A percentile compares a stretch with the other conserved stretches of the same genome.
Conservation (phyloP, 169 alveolate species). For the Plasmodium gonderi region DNA sequence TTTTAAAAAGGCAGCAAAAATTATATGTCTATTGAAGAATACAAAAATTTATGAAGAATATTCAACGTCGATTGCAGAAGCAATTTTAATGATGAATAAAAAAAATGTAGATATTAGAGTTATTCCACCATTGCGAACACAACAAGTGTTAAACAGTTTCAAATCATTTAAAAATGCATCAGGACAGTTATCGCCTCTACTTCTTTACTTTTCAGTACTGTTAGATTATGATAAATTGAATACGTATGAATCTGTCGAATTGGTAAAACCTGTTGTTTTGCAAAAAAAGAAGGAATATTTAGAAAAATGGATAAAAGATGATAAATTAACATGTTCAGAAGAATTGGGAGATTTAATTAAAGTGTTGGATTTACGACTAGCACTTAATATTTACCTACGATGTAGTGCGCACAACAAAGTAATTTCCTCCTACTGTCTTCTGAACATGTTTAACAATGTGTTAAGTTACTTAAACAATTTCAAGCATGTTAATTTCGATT, state of each 20-base stretch:
- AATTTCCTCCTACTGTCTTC: constrained; percentile 93
- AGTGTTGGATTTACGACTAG: constrained; percentile 92
- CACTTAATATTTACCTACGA: constrained; percentile 91
- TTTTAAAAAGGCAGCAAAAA: constrained; percentile 73
- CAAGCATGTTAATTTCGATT: constrained; percentile 80
- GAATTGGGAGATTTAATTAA: constrained; percentile 96
- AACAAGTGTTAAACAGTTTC: constrained; percentile 71
- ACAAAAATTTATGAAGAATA: constrained; percentile 52
- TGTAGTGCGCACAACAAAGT: constrained; percentile 82
- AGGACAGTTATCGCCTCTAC: constrained; percentile 89
- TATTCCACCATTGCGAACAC: constrained; percentile 68
- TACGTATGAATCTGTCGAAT: constrained; percentile 96
- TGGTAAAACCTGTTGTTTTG: constrained; percentile 96
- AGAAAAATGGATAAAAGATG: constrained; percentile 97
- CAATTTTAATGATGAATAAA: constrained; percentile 56
- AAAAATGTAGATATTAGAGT: constrained; percentile 65
- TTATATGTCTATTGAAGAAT: constrained; percentile 68
- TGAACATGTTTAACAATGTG: constrained; percentile 94
- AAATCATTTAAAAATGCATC: constrained; percentile 49
- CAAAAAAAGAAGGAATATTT: constrained; percentile 93
- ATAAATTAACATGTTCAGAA: constrained; percentile 97
- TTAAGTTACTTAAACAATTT: constrained; percentile 90
- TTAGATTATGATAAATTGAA: constrained; percentile 96
- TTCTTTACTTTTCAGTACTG: constrained; percentile 97
- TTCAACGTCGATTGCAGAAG: constrained; percentile 56